Evolutionary conservation across 768 basidiomycete species (phyloP), one percentile per base, ranked within the genome.

Genomic region (Favolaschia claudopus): DNA sequence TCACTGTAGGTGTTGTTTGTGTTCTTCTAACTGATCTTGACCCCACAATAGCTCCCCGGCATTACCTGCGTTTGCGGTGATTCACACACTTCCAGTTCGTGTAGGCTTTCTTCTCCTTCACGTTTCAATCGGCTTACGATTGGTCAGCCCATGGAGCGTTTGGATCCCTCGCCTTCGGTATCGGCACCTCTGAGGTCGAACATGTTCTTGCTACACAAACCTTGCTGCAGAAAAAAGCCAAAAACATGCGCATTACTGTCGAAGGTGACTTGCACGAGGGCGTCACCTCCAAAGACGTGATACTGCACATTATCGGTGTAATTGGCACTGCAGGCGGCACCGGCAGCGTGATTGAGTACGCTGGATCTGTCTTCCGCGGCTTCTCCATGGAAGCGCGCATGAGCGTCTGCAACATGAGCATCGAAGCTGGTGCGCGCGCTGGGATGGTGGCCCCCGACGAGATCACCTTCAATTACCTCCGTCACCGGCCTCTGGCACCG

Each of bases 281-380:
- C 44, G 90, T 95, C 51, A 90, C 82, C 39, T 93, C 93, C 7
- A 96, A 96, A 74, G 94, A 96, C 71, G 91, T 95, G 61, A 89
- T 95, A 56, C 82, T 96, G 19, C 87, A 96, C 69, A 93, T 95
- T 67, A 96, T 96, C 68, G 94, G 94, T 40, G 75, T 88, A 65
- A 94, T 95, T 69, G 94, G 94, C 58, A 95, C 94, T n/a, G 94
- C 94, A 45, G 94, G 94, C 67, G 94, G 93, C 48, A 96, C 89
- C 24, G 94, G 93, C n/a, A 85, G 82, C 65, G 93, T 95, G 58
- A 94, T 96, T 70, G 94, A 96, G 75, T 96, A 91, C 69, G 87
- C 92, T 55, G 94, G 94, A n/a, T 91, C 89, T 8, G 89, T 93
- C 51, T 91, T 94, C 76, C 88, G 91, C 56, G 82, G 79, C 19